These are phyloP conservation scores for Chlamydomonas sp. DNA, from an alignment of 139 green algal genomes.

Conservation along the genomic window DNA sequence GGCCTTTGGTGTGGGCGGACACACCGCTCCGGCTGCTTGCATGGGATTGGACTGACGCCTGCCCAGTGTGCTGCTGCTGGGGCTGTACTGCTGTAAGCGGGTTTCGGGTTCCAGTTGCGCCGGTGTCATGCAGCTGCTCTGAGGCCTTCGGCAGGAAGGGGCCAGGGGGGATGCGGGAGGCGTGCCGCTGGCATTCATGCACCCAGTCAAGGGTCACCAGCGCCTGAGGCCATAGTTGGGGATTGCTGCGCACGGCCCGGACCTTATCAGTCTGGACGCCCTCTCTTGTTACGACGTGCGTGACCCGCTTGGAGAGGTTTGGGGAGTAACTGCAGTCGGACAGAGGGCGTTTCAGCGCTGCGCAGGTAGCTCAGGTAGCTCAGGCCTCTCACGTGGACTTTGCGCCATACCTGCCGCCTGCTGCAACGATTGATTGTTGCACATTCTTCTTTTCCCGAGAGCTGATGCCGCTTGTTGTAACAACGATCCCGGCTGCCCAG, in stretches of 20 bases:
- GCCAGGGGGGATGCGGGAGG: not conserved
- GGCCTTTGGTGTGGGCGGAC: too few relatives aligned
- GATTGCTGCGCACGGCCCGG: not conserved
- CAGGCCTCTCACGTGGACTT: not conserved
- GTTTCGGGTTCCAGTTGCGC: too few relatives aligned
- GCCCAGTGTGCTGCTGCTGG: too few relatives aligned
- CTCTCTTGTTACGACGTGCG: not conserved
- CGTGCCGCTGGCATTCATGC: not conserved
- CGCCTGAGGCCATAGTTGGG: conserved; percentile 9
- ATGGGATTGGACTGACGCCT: too few relatives aligned
- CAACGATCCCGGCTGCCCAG: conserved; percentile 12
- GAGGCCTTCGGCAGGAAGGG: not conserved
- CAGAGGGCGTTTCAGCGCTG: not conserved
- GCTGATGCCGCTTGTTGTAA: conserved; percentile 7
- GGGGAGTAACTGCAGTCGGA: conserved; percentile 16
- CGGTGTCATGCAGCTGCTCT: not conserved
- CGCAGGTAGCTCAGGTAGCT: too few relatives aligned
- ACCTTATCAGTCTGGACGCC: conserved; percentile 1
- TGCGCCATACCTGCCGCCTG: not conserved
- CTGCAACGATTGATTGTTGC: not conserved
- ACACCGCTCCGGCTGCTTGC: too few relatives aligned
- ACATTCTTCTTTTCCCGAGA: not conserved
- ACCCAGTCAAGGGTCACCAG: conserved; percentile 1
- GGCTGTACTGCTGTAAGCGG: too few relatives aligned
- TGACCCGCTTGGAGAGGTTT: conserved; percentile 26